Percentiles rank a stretch among this genome's conserved stretches.
Conservation (phyloP, 2,329 filamentous ascomycete genomes). For the Grosmannia serpens region DNA sequence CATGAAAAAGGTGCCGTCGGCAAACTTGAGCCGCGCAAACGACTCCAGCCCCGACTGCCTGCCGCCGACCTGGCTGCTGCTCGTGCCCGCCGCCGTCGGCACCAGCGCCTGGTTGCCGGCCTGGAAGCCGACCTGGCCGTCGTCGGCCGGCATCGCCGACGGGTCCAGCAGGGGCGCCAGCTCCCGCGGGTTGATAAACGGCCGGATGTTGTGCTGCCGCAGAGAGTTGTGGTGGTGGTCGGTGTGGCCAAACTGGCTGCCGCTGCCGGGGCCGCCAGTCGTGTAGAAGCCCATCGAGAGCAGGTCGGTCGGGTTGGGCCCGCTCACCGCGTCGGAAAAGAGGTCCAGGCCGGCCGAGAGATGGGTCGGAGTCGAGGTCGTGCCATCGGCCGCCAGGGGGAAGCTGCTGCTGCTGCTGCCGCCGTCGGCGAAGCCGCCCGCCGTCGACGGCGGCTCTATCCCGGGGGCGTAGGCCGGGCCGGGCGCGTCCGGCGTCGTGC, state of each 20-base stretch:
- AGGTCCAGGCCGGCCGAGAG: neutral
- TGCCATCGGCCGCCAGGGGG: neutral
- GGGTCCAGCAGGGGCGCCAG: neutral
- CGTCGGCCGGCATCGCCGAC: neutral
- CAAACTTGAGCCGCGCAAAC: conserved; percentile 54
- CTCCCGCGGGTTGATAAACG: neutral
- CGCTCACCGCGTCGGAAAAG: neutral
- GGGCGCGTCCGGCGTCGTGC: neutral
- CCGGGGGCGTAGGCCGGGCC: neutral
- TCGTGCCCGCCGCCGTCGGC: neutral
- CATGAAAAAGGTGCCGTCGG: conserved; percentile 69
- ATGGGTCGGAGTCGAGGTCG: neutral
- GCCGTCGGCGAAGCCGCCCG: no score
- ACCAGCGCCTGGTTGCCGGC: no score
- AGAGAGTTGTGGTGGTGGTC: neutral
- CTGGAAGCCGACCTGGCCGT: neutral
- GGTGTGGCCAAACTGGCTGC: neutral
- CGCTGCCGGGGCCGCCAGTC: neutral
- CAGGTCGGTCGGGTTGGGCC: neutral
- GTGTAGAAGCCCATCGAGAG: neutral
- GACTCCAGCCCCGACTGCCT: conserved; percentile 30
- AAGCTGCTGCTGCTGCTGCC: no score
- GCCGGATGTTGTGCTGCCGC: neutral
- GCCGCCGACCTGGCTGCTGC: neutral
- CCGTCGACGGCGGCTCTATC: neutral